Conservation (phyloP, 306 rosid species). For the Hylodesmum podocarpum region DNA sequence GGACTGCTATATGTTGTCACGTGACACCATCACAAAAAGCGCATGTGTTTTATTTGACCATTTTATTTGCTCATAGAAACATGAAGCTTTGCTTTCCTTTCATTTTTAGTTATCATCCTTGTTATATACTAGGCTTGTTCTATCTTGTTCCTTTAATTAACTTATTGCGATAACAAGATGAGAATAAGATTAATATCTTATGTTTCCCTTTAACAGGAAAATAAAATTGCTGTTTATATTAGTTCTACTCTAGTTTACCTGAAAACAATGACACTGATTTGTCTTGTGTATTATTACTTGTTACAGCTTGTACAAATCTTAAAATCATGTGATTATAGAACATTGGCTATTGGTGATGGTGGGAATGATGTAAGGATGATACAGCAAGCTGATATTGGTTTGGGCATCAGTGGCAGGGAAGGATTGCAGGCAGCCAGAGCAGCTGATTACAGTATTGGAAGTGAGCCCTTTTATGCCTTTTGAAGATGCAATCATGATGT, state of each 20-base stretch:
- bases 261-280: conserved; percentile 17
- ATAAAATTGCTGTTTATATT: conserved; percentile 12
- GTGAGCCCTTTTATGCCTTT: conserved; percentile 47
- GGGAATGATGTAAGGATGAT: conserved; percentile 99
- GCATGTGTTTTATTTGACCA: conserved; percentile 56
- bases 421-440: conserved; percentile 99
- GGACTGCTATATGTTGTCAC: conserved; percentile 99
- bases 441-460: conserved; percentile 97
- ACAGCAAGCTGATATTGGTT: conserved; percentile 97
- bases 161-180: neutral
- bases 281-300: conserved; percentile 29
- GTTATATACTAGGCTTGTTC: conserved; percentile 10
- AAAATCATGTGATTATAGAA: conserved; percentile 91
- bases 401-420: conserved; percentile 99
- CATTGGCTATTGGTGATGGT: conserved; percentile 97
- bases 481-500: conserved; percentile 14
- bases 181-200: neutral
- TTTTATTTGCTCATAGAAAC: conserved; percentile 1
- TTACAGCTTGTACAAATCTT: conserved; percentile 94
- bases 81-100: conserved; percentile 13
- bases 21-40: conserved; percentile 99
- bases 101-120: conserved; percentile 11
- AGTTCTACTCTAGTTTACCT: conserved; percentile 12
- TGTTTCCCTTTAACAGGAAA: conserved; percentile 19
- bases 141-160: conserved; percentile 14